phyloP scores from a whole-genome alignment of 768 basidiomycete species.

The Leccinum ochraceum region DNA sequence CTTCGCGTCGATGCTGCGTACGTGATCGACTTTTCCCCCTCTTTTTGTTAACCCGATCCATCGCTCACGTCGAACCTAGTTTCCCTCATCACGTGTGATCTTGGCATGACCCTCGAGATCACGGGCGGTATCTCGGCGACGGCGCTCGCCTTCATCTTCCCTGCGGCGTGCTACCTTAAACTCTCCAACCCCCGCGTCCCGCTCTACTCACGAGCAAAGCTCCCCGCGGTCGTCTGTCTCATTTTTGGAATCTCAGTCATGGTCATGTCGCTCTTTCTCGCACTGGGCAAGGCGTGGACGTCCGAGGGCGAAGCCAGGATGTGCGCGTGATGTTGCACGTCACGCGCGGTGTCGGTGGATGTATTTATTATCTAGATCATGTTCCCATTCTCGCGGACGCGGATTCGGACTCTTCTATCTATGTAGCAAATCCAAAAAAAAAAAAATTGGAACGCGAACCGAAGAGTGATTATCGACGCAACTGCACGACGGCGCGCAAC shows the following conservation, averaged over 20 bases:
- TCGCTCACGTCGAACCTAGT: conserved; percentile 48
- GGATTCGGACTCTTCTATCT: conserved; percentile 2
- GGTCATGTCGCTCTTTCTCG: conserved; percentile 73
- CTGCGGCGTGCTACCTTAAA: conserved; percentile 83
- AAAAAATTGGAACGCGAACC: neutral
- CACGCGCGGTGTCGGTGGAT: conserved; percentile 41
- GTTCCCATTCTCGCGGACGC: conserved; percentile 4
- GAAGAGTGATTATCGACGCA: conserved; percentile 17
- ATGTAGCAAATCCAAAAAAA: conserved; percentile 2
- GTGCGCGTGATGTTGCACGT: conserved; percentile 48
- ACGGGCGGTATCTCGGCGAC: conserved; percentile 96
- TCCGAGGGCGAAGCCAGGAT: conserved; percentile 70
- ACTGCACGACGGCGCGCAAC: conserved; percentile 42
- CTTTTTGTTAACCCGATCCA: neutral
- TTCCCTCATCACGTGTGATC: conserved; percentile 89
- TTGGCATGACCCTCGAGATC: conserved; percentile 98
- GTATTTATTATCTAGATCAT: conserved; percentile 21
- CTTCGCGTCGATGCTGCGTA: conserved; percentile 79
- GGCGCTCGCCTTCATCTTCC: conserved; percentile 90
- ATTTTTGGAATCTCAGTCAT: conserved; percentile 77
- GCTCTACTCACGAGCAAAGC: conserved; percentile 70
- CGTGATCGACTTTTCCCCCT: conserved; percentile 23
- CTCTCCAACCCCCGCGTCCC: conserved; percentile 56
- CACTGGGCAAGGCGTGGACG: conserved; percentile 78
- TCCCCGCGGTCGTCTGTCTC: conserved; percentile 74